A percentile compares a stretch with the other conserved stretches of the same genome.
Conservation (phyloP, 495 filamentous ascomycete species). For the Podospora fimiseda region DNA sequence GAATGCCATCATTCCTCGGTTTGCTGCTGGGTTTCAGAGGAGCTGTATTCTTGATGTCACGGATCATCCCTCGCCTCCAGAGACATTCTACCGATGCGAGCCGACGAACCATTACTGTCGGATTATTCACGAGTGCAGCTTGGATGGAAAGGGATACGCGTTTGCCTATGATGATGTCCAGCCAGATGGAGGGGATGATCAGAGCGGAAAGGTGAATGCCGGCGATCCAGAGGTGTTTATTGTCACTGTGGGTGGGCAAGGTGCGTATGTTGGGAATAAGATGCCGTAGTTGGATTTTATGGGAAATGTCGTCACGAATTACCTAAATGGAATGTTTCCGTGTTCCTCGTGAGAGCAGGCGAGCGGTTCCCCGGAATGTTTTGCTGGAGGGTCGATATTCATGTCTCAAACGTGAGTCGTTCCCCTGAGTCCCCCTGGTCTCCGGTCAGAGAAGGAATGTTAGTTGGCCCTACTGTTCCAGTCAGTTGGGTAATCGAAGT, state of each 20-base stretch:
- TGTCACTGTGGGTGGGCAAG: slow-evolving; percentile 58
- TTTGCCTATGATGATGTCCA: slow-evolving; percentile 79
- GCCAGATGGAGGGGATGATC: slow-evolving; percentile 53
- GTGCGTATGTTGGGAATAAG: slow-evolving; percentile 21
- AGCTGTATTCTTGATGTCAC: slow-evolving; percentile 48
- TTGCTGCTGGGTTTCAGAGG: slow-evolving; percentile 66
- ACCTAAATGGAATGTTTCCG: no score
- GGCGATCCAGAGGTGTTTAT: slow-evolving; percentile 54
- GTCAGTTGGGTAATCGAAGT: no score
- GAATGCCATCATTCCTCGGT: slow-evolving; percentile 54
- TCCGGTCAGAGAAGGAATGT: no score
- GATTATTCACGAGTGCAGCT: slow-evolving; percentile 58
- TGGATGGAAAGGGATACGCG: slow-evolving; percentile 66
- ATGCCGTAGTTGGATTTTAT: slow-evolving; percentile 20
- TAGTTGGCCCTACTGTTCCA: no score
- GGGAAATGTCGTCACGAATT: no score
- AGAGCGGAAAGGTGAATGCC: slow-evolving; percentile 61
- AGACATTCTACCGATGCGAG: slow-evolving; percentile 49
- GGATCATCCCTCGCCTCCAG: slow-evolving; percentile 46
- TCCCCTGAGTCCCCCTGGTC: no score
- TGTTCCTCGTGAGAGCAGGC: no score
- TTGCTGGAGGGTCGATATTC: no score
- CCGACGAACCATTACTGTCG: slow-evolving; percentile 68
- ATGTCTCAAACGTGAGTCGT: no score
- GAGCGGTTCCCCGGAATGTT: no score